Evolutionary conservation across 768 basidiomycete genomes (phyloP), one percentile per base, ranked within the genome.

Genomic region (Imleria badia): DNA sequence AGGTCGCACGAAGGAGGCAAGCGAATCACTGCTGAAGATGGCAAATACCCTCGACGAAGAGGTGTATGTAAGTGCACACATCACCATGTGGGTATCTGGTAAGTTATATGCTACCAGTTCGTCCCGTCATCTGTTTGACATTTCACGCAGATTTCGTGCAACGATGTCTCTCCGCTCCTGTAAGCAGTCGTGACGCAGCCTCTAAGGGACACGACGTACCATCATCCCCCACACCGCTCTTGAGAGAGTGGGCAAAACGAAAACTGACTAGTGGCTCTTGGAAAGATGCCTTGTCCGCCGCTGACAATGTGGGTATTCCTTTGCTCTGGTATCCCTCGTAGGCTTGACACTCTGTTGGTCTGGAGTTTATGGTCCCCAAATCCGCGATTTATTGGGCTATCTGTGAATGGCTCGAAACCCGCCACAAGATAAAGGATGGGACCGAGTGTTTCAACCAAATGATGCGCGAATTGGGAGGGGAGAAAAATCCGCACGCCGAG

Each of bases 211-310:
- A 23, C 15, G 14, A 31, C 14, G 19, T 13, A 9, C 29, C 33
- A 12, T 13, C 17, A 1, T 44, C 20, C 29, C 22, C 39, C 2
- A 31, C 39, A 1, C 33, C 23, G 14, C 47, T 62, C 15, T 39
- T 59, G 35, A 40, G 15, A 33, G 52, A 33, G 22, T 62, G 60
- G 61, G 19, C 38, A 2, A 52, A 40, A 20, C 14, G 47, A 13
- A 52, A 29, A 22, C 17, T 62, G 23, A 13, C 15, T 0, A 22
- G n/a, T 17, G 8, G 26, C 6, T 39, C 52, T 6, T 61, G 60
- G 60, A 39, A 54, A 17, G 48, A 36, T 9, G 50, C 49, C n/a
- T 17, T 60, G 22, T 15, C 9, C 36, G 14, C 33, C 3, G 15
- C 60, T 7, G 33, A 9, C 10, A n/a, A 1, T 4, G 61, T 58